Evolutionary conservation across 2,329 filamentous ascomycete species (phyloP).

Genomic region (Epichloe aotearoae): DNA sequence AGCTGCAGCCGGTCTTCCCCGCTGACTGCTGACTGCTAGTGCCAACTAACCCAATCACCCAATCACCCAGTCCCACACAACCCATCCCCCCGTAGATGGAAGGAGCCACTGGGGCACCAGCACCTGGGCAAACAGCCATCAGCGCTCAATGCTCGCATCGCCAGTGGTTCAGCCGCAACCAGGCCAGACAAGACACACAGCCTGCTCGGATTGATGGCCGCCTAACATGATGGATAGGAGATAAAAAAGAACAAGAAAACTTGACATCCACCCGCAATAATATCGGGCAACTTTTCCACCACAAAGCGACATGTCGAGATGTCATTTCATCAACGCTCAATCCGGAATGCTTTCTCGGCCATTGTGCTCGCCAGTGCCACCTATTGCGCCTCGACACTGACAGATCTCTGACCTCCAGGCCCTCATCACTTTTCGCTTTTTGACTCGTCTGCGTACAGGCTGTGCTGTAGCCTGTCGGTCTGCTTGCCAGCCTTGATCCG

Average conservation of each 20-base stretch:
- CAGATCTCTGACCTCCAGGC: not conserved
- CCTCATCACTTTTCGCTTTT: not conserved
- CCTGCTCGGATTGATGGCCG: not conserved
- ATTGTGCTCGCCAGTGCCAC: slow-evolving; percentile 4
- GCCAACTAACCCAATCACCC: too few species aligned
- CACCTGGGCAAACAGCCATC: too few species aligned
- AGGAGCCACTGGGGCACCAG: not conserved
- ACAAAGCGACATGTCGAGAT: not conserved
- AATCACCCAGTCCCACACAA: too few species aligned
- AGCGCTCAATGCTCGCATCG: too few species aligned
- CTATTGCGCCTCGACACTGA: not conserved
- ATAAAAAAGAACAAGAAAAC: not conserved
- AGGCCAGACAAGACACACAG: too few species aligned
- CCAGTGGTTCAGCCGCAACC: too few species aligned
- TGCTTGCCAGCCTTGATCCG: not conserved
- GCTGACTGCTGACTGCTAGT: too few species aligned
- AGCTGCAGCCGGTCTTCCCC: too few species aligned
- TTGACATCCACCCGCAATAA: not conserved
- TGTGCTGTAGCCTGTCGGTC: not conserved
- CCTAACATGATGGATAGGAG: not conserved
- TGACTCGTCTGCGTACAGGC: not conserved
- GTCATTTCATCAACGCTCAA: not conserved
- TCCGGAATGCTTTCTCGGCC: not conserved
- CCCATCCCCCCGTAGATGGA: not conserved
- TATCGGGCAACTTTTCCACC: not conserved